These are phyloP conservation scores for Solanum appendiculatum DNA, from an alignment of 257 asterid species.

Conservation along the genomic window DNA sequence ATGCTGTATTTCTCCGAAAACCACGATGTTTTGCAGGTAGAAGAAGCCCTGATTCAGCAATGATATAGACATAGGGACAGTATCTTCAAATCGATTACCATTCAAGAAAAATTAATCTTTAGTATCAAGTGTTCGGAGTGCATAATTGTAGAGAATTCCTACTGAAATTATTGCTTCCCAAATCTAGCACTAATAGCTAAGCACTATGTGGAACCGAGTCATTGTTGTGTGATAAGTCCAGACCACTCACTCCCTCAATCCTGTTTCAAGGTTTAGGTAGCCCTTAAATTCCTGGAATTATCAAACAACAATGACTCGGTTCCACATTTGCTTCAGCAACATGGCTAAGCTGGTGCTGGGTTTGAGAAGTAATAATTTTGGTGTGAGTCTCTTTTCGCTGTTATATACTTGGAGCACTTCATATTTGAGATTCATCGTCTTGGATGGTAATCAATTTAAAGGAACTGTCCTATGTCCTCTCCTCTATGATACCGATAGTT, in stretches of 20 bases:
- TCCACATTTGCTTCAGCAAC: not conserved
- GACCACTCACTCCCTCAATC: not conserved
- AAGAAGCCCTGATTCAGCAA: not conserved
- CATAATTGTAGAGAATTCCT: not conserved
- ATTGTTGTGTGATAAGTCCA: not conserved
- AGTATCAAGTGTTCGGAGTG: not conserved
- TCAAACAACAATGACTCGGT: not conserved
- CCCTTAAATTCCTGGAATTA: not conserved
- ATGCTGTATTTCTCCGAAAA: not conserved
- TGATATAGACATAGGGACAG: not conserved
- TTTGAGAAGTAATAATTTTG: not conserved
- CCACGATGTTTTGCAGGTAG: not conserved
- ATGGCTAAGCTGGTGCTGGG: not conserved
- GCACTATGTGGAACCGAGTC: not conserved
- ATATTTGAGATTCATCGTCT: not conserved
- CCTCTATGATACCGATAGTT: not conserved
- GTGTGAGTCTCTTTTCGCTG: not conserved
- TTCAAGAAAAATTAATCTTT: not conserved
- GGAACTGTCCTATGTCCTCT: not conserved
- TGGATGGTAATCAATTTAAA: not conserved
- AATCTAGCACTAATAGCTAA: not conserved
- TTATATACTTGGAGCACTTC: not conserved
- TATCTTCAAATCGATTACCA: not conserved
- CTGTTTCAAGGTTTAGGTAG: not conserved
- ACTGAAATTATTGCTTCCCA: not conserved